Conservation (phyloP, 2,329 filamentous ascomycete genomes). For the Ceratocystis cubensis region DNA sequence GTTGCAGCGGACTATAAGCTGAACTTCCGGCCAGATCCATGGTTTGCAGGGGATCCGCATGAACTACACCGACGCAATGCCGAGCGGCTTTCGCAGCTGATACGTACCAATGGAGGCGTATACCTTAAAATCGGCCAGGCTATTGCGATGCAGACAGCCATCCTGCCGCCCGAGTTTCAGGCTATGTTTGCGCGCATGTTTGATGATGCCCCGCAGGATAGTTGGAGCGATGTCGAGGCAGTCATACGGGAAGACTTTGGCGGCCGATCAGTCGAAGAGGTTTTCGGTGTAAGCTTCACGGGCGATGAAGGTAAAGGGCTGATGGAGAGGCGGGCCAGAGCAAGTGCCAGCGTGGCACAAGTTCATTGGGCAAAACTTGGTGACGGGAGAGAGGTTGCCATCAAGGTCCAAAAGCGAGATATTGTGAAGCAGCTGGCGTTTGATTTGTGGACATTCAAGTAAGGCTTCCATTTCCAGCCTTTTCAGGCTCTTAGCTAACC, state of each 20-base stretch:
- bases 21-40: slow-evolving; percentile 76
- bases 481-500: background rate
- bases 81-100: slow-evolving; percentile 65
- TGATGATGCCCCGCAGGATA: slow-evolving; percentile 89
- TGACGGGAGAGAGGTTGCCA: slow-evolving; percentile 81
- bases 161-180: slow-evolving; percentile 88
- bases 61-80: slow-evolving; percentile 77
- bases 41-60: slow-evolving; percentile 57
- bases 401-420: slow-evolving; percentile 95
- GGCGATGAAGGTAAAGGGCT: slow-evolving; percentile 55
- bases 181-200: slow-evolving; percentile 96
- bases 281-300: slow-evolving; percentile 78
- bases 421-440: slow-evolving; percentile 82
- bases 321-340: slow-evolving; percentile 49
- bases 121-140: slow-evolving; percentile 98
- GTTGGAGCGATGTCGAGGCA: slow-evolving; percentile 70
- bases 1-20: slow-evolving; percentile 91
- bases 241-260: slow-evolving; percentile 84
- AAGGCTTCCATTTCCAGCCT: slow-evolving; percentile 26
- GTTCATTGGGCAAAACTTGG: slow-evolving; percentile 84
- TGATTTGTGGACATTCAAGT: slow-evolving; percentile 95
- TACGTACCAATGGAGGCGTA: slow-evolving; percentile 77
- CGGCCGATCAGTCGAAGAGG: slow-evolving; percentile 69
- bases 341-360: slow-evolving; percentile 86
- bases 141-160: slow-evolving; percentile 93